Evolutionary conservation across 1,284 basidiomycete genomes (phyloP).

Genomic region (Ganoderma multipileum): DNA sequence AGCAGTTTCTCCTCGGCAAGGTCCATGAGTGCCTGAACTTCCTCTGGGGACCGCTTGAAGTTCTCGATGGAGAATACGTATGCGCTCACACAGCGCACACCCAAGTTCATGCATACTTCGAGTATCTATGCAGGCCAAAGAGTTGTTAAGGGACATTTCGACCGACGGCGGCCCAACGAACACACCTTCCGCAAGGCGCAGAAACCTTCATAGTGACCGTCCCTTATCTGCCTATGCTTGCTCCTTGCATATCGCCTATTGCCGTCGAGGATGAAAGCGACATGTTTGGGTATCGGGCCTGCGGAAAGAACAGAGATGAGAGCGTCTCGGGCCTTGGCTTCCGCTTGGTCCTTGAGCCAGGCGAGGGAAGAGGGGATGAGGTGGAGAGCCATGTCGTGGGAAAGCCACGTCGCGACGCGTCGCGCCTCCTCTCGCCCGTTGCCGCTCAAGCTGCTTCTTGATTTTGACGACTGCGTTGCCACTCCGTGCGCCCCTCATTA

Average conservation of each 20-base stretch:
- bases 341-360: constrained; percentile 35
- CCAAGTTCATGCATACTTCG: constrained; percentile 81
- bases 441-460: constrained; percentile 3
- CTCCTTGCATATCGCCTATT: constrained; percentile 92
- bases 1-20: constrained; percentile 84
- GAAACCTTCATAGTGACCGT: constrained; percentile 92
- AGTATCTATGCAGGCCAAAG: constrained; percentile 61
- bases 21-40: constrained; percentile 89
- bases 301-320: constrained; percentile 72
- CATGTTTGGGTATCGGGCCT: constrained; percentile 90
- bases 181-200: constrained; percentile 81
- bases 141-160: neutral
- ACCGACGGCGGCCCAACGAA: constrained; percentile 16
- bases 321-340: constrained; percentile 45
- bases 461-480: neutral
- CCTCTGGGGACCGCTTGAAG: constrained; percentile 88
- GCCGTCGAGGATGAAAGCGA: constrained; percentile 98
- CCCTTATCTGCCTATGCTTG: constrained; percentile 65
- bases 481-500: neutral
- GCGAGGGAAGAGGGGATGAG: constrained; percentile 32
- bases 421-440: neutral
- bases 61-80: constrained; percentile 99
- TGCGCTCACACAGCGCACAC: constrained; percentile 85
- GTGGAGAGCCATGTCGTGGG: constrained; percentile 38
- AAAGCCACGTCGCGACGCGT: constrained; percentile 22